Conservation (phyloP, 2,329 filamentous ascomycete genomes). For the Dothiorella sarmentorum region DNA sequence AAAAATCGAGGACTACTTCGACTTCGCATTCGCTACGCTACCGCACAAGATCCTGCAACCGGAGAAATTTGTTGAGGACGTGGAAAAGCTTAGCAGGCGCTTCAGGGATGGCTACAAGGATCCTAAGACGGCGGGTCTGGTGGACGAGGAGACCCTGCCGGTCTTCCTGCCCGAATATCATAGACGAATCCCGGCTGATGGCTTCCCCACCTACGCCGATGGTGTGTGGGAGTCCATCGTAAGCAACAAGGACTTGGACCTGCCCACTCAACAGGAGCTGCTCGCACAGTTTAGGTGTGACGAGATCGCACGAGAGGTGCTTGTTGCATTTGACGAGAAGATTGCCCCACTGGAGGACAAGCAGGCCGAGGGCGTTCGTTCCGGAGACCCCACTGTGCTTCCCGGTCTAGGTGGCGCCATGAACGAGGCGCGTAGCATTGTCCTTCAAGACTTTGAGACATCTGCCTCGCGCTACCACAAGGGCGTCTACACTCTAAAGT, state of each 20-base stretch:
- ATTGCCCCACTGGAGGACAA: slow-evolving; percentile 81
- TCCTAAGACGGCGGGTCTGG: slow-evolving; percentile 56
- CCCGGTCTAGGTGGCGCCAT: slow-evolving; percentile 71
- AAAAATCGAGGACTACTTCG: slow-evolving; percentile 93
- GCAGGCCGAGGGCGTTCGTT: slow-evolving; percentile 69
- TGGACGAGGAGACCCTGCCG: slow-evolving; percentile 71
- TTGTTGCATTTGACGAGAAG: slow-evolving; percentile 76
- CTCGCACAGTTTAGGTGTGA: slow-evolving; percentile 97
- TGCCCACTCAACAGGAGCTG: slow-evolving; percentile 95
- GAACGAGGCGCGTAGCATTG: slow-evolving; percentile 65
- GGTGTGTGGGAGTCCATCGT: slow-evolving; percentile 98
- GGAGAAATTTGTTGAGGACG: slow-evolving; percentile 80
- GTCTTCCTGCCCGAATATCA: slow-evolving; percentile 94
- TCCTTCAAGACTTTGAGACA: slow-evolving; percentile 78
- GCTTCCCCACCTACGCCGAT: slow-evolving; percentile 90
- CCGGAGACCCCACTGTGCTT: slow-evolving; percentile 72
- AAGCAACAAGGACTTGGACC: slow-evolving; percentile 94
- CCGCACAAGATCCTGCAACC: slow-evolving; percentile 96
- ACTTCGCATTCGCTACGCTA: slow-evolving; percentile 93
- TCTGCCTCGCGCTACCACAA: slow-evolving; percentile 96
- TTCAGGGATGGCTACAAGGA: slow-evolving; percentile 80
- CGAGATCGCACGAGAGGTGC: slow-evolving; percentile 87
- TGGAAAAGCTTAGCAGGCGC: slow-evolving; percentile 72
- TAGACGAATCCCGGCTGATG: slow-evolving; percentile 90
- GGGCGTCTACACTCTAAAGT: slow-evolving; percentile 84